A percentile compares a stretch with the other conserved stretches of the same genome.
Conservation (phyloP, 257 asterid genomes). For the Solanum acaule region DNA sequence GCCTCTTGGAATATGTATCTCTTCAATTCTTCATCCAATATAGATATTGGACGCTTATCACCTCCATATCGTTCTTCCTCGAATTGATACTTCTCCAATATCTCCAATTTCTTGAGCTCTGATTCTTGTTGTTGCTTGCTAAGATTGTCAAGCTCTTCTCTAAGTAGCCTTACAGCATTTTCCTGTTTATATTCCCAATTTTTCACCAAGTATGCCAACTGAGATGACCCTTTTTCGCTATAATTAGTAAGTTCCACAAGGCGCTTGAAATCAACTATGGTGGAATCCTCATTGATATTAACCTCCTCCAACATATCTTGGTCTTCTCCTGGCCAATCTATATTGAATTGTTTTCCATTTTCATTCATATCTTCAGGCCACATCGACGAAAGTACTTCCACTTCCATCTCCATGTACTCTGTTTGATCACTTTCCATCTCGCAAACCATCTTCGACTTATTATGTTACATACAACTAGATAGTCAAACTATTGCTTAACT, state of each 20-base stretch:
- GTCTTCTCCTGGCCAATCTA: constrained; percentile 65
- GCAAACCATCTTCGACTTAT: constrained; percentile 21
- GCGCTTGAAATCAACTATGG: constrained; percentile 61
- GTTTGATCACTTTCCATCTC: constrained; percentile 54
- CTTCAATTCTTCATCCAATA: constrained; percentile 59
- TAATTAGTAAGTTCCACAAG: constrained; percentile 65
- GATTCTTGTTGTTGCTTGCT: constrained; percentile 78
- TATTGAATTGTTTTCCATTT: constrained; percentile 72
- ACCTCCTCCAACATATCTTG: constrained; percentile 84
- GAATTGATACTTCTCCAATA: constrained; percentile 70
- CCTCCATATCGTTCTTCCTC: constrained; percentile 68
- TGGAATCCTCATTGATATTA: constrained; percentile 54
- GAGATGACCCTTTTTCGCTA: constrained; percentile 84
- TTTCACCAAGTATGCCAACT: constrained; percentile 60
- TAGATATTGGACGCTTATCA: constrained; percentile 71
- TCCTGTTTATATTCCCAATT: constrained; percentile 83
- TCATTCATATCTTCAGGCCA: constrained; percentile 94
- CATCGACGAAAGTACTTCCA: constrained; percentile 77
- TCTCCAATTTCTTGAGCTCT: constrained; percentile 84
- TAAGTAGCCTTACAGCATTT: constrained; percentile 66
- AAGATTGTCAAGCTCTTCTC: constrained; percentile 77
- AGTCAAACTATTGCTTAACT: background rate
- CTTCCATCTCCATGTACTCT: constrained; percentile 68
- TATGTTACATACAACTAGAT: constrained; percentile 1
- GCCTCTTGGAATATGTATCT: constrained; percentile 35